Conservation (phyloP, 2,329 filamentous ascomycete genomes). For the Aspergillus hiratsukae region DNA sequence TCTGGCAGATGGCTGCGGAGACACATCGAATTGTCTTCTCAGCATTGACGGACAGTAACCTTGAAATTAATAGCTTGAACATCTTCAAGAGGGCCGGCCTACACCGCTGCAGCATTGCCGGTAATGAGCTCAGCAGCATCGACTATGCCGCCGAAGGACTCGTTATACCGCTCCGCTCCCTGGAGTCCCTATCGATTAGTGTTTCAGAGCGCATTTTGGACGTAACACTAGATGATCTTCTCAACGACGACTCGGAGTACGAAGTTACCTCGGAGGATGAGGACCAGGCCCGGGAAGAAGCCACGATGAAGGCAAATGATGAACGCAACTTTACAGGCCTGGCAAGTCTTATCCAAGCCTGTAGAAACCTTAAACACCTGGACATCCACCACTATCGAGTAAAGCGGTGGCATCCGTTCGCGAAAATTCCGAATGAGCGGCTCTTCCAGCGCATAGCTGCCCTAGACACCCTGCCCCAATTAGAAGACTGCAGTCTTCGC, state of each 20-base stretch:
- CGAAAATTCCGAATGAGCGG: not conserved
- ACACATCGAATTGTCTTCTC: not conserved
- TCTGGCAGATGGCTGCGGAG: slow-evolving; percentile 2
- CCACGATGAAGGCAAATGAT: not conserved
- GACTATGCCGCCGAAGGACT: not conserved
- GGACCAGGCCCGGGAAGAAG: not conserved
- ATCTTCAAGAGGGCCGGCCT: not conserved
- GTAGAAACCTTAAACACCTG: slow-evolving; percentile 1
- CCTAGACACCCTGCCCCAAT: not conserved
- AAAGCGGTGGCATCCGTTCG: not conserved
- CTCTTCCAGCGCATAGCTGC: slow-evolving; percentile 1
- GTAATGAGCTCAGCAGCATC: slow-evolving; percentile 1
- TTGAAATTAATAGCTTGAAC: not conserved
- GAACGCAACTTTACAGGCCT: slow-evolving; percentile 1
- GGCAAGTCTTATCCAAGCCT: not conserved
- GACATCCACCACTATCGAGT: slow-evolving; percentile 5
- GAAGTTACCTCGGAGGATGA: not conserved
- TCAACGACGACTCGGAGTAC: slow-evolving; percentile 1
- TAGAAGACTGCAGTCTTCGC: not conserved
- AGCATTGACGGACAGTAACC: not conserved
- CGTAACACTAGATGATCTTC: not conserved
- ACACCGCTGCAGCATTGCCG: slow-evolving; percentile 1
- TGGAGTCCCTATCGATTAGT: slow-evolving; percentile 1
- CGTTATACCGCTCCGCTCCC: not conserved
- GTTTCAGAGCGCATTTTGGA: slow-evolving; percentile 4